These are phyloP conservation scores for Fraxinus angustifolia DNA, from an alignment of 305 asterid species.

Conservation along the genomic window DNA sequence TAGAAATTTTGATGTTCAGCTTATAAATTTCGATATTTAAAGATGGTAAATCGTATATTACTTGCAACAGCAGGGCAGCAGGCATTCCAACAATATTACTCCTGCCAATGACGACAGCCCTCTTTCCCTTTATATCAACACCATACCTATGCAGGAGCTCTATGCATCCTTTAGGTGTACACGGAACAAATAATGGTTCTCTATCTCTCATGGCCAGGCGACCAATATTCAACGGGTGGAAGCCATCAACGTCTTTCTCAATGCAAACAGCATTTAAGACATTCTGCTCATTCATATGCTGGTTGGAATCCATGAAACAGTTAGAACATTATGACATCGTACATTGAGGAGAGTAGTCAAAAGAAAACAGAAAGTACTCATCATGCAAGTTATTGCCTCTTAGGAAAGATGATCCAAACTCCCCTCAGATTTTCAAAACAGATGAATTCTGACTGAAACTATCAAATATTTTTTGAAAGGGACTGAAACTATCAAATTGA, in stretches of 20 bases:
- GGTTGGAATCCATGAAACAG: constrained; percentile 24
- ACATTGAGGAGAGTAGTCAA: not conserved
- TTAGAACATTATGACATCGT: constrained; percentile 12
- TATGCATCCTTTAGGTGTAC: constrained; percentile 93
- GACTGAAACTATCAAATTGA: not conserved
- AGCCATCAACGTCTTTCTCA: constrained; percentile 95
- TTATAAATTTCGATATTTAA: not conserved
- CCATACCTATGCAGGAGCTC: constrained; percentile 78
- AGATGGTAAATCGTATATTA: constrained; percentile 28
- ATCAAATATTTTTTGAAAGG: not conserved
- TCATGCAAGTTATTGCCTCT: not conserved
- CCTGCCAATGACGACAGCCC: constrained; percentile 86
- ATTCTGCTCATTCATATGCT: constrained; percentile 85
- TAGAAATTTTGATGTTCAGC: not conserved
- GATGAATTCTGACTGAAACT: not conserved
- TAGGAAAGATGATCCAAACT: not conserved
- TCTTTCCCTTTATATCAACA: constrained; percentile 73
- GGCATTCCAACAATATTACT: constrained; percentile 95
- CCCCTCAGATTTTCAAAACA: not conserved
- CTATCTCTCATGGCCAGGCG: constrained; percentile 89
- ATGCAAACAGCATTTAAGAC: constrained; percentile 72
- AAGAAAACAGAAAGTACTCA: not conserved
- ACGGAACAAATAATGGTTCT: constrained; percentile 84
- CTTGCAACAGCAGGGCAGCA: constrained; percentile 83
- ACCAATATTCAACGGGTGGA: constrained; percentile 85